Evolutionary conservation across 1,284 basidiomycete species (phyloP).

Genomic region (Ceraceosorus bombacis): DNA sequence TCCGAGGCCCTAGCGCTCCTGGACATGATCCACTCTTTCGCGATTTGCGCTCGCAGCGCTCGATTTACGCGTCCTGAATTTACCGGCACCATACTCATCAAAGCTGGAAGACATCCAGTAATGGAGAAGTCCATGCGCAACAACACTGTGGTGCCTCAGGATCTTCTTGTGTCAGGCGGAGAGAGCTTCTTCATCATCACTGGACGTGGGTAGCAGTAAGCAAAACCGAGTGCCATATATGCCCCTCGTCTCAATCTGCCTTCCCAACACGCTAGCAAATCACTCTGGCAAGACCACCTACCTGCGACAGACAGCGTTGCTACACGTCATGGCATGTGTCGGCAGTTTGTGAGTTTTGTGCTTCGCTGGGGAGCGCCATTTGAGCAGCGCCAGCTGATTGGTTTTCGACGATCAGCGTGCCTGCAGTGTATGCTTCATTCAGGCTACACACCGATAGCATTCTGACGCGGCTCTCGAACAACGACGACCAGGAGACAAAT

Average conservation of each 20-base stretch:
- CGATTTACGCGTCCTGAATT: constrained; percentile 28
- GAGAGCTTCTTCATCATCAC: constrained; percentile 55
- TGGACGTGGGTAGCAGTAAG: constrained; percentile 41
- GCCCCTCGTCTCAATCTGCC: constrained; percentile 7
- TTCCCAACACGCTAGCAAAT: constrained; percentile 53
- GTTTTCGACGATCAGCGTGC: constrained; percentile 52
- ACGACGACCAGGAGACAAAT: constrained; percentile 59
- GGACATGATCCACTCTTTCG: constrained; percentile 31
- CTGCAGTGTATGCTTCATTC: constrained; percentile 72
- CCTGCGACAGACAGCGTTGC: constrained; percentile 72
- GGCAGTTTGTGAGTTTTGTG: constrained; percentile 62
- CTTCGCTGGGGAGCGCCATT: background rate
- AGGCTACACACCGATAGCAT: constrained; percentile 59
- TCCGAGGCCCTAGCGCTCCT: constrained; percentile 35
- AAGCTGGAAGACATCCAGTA: constrained; percentile 52
- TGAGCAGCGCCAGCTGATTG: background rate
- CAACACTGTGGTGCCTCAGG: constrained; percentile 39
- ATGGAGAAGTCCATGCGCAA: constrained; percentile 63
- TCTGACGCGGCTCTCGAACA: constrained; percentile 79
- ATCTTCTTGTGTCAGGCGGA: constrained; percentile 11
- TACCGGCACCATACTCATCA: constrained; percentile 38
- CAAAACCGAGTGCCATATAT: constrained; percentile 62
- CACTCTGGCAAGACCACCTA: constrained; percentile 76
- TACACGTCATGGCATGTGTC: constrained; percentile 69
- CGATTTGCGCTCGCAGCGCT: constrained; percentile 17